phyloP scores from a whole-genome alignment of 139 green algal genomes.

The Chlorella sp. region DNA sequence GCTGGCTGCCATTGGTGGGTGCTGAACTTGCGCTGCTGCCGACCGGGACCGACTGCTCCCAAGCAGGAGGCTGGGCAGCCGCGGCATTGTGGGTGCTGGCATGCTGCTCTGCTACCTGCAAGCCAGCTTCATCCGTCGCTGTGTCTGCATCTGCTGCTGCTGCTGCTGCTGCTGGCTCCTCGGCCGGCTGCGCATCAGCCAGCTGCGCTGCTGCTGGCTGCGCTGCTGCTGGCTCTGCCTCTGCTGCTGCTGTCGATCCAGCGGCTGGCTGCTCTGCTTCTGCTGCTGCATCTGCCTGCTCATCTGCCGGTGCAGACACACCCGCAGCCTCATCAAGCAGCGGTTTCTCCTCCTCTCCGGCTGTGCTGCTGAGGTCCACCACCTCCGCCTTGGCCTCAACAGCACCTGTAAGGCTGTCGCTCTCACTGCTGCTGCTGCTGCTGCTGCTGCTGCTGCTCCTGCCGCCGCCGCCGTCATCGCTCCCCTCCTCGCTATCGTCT shows the following conservation, averaged over 20 bases:
- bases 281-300: not conserved
- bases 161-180: slow-evolving; percentile 8
- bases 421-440: not conserved
- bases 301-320: not conserved
- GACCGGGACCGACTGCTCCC: not conserved
- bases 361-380: not conserved
- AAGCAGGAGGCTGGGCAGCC: not conserved
- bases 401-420: not conserved
- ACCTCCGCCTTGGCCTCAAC: not conserved
- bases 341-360: not conserved
- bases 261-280: not conserved
- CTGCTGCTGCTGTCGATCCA: not conserved
- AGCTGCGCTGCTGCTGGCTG: not conserved
- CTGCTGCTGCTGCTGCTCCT: not conserved
- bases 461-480: not conserved
- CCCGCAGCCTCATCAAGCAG: not conserved
- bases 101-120: not conserved
- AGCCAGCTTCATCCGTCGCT: not conserved
- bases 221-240: not conserved
- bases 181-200: too few relatives aligned
- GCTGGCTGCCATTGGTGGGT: not conserved
- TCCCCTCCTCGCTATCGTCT: not conserved
- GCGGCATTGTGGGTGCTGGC: not conserved
- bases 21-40: not conserved
- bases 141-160: too few relatives aligned